Evolutionary conservation across 2,329 filamentous ascomycete genomes (phyloP).

Genomic region (Zymoseptoria pseudotritici): DNA sequence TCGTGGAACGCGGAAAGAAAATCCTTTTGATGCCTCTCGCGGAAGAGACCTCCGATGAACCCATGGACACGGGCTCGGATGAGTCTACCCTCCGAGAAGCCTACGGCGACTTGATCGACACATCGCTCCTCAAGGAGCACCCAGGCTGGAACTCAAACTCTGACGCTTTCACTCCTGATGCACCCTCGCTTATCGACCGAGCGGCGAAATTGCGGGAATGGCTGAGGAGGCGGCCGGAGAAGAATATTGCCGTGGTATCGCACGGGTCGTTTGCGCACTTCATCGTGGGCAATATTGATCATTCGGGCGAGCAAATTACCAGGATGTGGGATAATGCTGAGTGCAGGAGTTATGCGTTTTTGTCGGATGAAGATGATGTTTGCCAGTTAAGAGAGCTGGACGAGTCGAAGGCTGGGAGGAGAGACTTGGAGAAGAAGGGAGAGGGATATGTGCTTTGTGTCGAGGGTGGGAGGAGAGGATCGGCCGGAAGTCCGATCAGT

Average conservation of each 20-base stretch:
- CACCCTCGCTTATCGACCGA: slow-evolving; percentile 4
- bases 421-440: slow-evolving; percentile 4
- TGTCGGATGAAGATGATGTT: slow-evolving; percentile 3
- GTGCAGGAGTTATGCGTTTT: slow-evolving; percentile 16
- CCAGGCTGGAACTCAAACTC: slow-evolving; percentile 19
- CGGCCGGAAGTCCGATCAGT: not conserved
- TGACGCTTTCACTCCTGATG: slow-evolving; percentile 6
- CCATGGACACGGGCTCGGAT: slow-evolving; percentile 16
- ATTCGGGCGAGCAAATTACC: slow-evolving; percentile 9
- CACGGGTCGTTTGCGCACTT: slow-evolving; percentile 18
- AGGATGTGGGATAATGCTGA: slow-evolving; percentile 16
- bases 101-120: slow-evolving; percentile 46
- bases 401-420: slow-evolving; percentile 6
- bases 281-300: slow-evolving; percentile 16
- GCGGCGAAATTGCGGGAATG: slow-evolving; percentile 9
- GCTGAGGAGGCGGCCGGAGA: slow-evolving; percentile 10
- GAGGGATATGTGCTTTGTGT: not conserved
- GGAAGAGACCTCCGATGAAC: slow-evolving; percentile 14
- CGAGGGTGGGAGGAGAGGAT: not conserved
- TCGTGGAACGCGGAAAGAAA: slow-evolving; percentile 2
- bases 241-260: slow-evolving; percentile 16
- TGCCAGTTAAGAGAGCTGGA: slow-evolving; percentile 8
- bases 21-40: slow-evolving; percentile 15
- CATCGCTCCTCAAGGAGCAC: slow-evolving; percentile 43
- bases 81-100: slow-evolving; percentile 1